Base-by-base conservation (phyloP, 805 yeast species). In the Saturnispora diversa region DNA sequence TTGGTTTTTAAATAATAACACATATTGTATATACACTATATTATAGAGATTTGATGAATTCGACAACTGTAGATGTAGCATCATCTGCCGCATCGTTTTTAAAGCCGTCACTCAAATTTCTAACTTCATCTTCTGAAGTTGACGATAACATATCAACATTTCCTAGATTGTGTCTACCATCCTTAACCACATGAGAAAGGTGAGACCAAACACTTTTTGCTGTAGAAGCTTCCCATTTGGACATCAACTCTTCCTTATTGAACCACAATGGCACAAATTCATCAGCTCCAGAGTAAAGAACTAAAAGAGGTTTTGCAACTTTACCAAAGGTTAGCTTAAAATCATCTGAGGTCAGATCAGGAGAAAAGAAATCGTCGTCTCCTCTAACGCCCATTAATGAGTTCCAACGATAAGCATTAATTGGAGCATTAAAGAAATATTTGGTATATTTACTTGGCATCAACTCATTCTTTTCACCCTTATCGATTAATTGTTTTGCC, bases 361-460 rank as follows among this genome's bases (percentile, higher is more conserved):
- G 63, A 2, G 54, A 50, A 56, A 84, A 84, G 54, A 40, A 84
- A 60, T 85, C 95, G 53, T 85, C 95, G 50, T 80, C 90, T 2
- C 94, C 94, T 16, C 74, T 65, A 5, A 58, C 58, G 8, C 63
- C 56, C 22, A 69, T 59, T 31, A 85, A 60, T 0, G 94, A 79
- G 29, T 79, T 57, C 75, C 84, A 84, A 50, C 95, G 69, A 48
- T 77, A 72, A 0, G 87, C 90, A 28, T 72, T 69, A 11, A 77
- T 66, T 1, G 90, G 86, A 1, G 79, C 68, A n/a, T 62, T 64
- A 26, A 75, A 67, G 39, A 72, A 64, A 3, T 59, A 40, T 21
- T 70, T 64, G 13, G 70, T 50, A 48, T 65, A 77, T 40, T 67
- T 66, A 3, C 56, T 50, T 1, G 88, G 79, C 44, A 84, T 58